Base-by-base conservation (phyloP, 768 basidiomycete species). In the Infundibulicybe gibba region DNA sequence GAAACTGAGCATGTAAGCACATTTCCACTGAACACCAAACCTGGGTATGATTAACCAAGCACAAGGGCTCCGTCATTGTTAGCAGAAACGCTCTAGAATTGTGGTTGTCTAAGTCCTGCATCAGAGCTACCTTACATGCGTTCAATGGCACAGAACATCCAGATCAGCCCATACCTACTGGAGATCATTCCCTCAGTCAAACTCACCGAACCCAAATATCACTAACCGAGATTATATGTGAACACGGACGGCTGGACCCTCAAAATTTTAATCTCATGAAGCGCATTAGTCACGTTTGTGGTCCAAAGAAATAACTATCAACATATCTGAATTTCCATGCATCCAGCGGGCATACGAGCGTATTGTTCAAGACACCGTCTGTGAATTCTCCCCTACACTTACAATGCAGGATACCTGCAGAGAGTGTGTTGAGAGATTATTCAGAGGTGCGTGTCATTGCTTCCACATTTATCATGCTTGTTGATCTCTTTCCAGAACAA, bases 191-290 rank as follows among this genome's bases (percentile, higher is more conserved):
- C 25, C 3, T 25, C 25, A 25, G 25, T 25, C 25, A 8, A 25
- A 25, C 25, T 8, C 25, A 25, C 25, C 25, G 25, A 25, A 25
- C 25, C 8, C 25, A 25, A 8, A 25, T 25, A 25, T 25, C 8
- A 25, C 8, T 25, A 25, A 3, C 25, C 25, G 25, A 79, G 30
- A 75, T 90, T 17, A 45, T 79, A 6, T 94, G 90, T 51, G 53
- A 53, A 15, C 90, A 94, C 59, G 75, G 74, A 3, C 61, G 54
- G 16, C 69, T 90, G 32, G 75, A 89, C 62, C 88, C 88, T 10
- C 54, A 54, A 17, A 83, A 79, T 58, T 74, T 76, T 3, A 54
- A 58, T 38, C 65, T 76, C 51, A 85, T 92, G 80, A 92, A 90
- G 57, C 75, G 83, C 41, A 74, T 94, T 35, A 74, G 67, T 19